Percentiles rank a stretch among this genome's conserved stretches.
Evolutionary conservation across 2,329 filamentous ascomycete genomes (phyloP).

Genomic region (Diaporthe citriasiana): DNA sequence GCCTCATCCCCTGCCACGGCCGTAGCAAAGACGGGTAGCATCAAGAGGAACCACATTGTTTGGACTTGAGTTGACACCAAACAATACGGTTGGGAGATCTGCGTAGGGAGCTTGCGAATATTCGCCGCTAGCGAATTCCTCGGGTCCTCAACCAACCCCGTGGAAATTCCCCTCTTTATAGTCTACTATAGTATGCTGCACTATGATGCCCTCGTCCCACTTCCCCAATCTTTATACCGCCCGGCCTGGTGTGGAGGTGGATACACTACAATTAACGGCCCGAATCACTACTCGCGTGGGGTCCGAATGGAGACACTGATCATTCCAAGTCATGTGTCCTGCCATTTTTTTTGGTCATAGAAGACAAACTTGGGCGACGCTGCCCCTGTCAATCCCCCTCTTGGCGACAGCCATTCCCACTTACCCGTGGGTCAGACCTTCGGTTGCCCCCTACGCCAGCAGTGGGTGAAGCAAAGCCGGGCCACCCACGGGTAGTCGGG

Average conservation of each 20-base stretch:
- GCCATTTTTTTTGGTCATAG: slow-evolving; percentile 9
- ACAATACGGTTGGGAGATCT: background rate
- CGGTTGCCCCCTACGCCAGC: too few relatives aligned
- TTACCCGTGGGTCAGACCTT: too few relatives aligned
- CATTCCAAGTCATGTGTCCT: slow-evolving; percentile 11
- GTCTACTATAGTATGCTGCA: background rate
- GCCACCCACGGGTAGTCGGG: too few relatives aligned
- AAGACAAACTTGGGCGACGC: background rate
- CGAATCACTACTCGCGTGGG: slow-evolving; percentile 24
- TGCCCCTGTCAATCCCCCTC: slow-evolving; percentile 16
- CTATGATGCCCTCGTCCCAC: slow-evolving; percentile 1
- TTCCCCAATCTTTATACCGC: slow-evolving; percentile 9
- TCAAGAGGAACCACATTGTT: background rate
- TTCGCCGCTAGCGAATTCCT: background rate
- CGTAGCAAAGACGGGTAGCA: background rate
- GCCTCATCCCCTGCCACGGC: slow-evolving; percentile 1
- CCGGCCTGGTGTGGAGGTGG: slow-evolving; percentile 14
- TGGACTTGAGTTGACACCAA: background rate
- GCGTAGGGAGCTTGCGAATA: background rate
- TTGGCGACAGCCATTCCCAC: slow-evolving; percentile 14
- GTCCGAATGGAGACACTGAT: slow-evolving; percentile 8
- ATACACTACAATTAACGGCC: slow-evolving; percentile 27
- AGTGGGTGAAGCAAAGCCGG: too few relatives aligned
- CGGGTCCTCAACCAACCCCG: too few relatives aligned
- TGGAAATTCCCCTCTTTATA: background rate